A percentile compares a stretch with the other conserved stretches of the same genome.
These are phyloP conservation scores for Exserohilum rostratum DNA, from an alignment of 2,329 filamentous ascomycete species.

Conservation along the genomic window DNA sequence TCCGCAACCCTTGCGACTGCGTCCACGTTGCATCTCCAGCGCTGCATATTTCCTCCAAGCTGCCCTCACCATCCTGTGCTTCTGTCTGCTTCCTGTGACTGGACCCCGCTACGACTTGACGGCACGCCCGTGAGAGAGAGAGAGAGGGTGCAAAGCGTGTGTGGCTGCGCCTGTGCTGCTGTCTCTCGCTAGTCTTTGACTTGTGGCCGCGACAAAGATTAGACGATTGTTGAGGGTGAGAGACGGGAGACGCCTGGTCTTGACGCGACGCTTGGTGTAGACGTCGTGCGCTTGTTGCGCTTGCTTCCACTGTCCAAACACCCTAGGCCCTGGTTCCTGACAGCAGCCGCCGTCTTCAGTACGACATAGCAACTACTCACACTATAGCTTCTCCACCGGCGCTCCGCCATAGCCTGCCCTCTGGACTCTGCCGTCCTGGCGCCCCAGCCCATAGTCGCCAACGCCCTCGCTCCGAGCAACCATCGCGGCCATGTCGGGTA, in stretches of 20 bases:
- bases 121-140: slow-evolving; percentile 33
- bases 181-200: slow-evolving; percentile 27
- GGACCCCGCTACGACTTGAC: slow-evolving; percentile 32
- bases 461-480: slow-evolving; percentile 1
- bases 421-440: background rate
- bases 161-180: slow-evolving; percentile 11
- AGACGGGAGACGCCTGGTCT: slow-evolving; percentile 5
- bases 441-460: slow-evolving; percentile 1
- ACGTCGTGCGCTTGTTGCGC: slow-evolving; percentile 9
- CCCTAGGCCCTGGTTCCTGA: slow-evolving; percentile 6
- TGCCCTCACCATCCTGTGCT: background rate
- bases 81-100: slow-evolving; percentile 11
- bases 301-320: slow-evolving; percentile 6
- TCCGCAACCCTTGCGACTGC: slow-evolving; percentile 11
- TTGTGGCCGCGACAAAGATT: slow-evolving; percentile 17
- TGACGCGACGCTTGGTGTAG: slow-evolving; percentile 16
- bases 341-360: slow-evolving; percentile 3
- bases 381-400: slow-evolving; percentile 13
- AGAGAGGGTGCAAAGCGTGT: slow-evolving; percentile 19
- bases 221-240: slow-evolving; percentile 15
- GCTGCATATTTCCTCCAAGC: background rate
- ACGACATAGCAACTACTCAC: slow-evolving; percentile 6
- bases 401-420: background rate
- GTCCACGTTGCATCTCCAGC: background rate
- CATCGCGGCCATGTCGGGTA: slow-evolving; percentile 40